Evolutionary conservation across 78 protist genomes (phyloP).

Genomic region (Dictyostelium brefeldianum): DNA sequence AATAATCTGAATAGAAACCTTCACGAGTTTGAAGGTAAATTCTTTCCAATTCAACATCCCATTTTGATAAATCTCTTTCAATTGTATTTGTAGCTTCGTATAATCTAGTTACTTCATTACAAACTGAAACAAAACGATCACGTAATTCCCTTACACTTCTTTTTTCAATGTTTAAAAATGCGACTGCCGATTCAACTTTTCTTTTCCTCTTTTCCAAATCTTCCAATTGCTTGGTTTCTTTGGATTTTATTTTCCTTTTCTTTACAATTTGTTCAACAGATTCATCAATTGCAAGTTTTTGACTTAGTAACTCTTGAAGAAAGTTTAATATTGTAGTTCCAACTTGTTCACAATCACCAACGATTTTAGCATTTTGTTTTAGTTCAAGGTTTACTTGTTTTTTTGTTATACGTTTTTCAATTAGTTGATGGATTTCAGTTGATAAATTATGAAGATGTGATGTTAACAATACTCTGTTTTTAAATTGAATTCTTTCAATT

Average conservation of each 20-base stretch:
- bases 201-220: constrained; percentile 34
- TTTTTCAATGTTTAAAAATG: constrained; percentile 68
- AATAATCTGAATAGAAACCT: constrained; percentile 68
- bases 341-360: constrained; percentile 61
- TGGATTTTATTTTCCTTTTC: constrained; percentile 43
- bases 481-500: constrained; percentile 76
- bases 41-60: constrained; percentile 78
- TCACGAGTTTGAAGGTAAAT: constrained; percentile 52
- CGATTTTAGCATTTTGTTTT: constrained; percentile 54
- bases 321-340: constrained; percentile 28
- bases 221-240: constrained; percentile 23
- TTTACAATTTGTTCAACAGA: neutral
- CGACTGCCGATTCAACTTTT: constrained; percentile 47
- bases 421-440: constrained; percentile 56
- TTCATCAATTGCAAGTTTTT: constrained; percentile 25
- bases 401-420: constrained; percentile 68
- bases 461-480: constrained; percentile 62
- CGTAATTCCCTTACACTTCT: constrained; percentile 61
- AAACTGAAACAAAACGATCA: constrained; percentile 71
- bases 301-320: constrained; percentile 33
- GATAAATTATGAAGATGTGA: constrained; percentile 44
- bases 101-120: constrained; percentile 62
- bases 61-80: constrained; percentile 63
- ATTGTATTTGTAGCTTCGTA: constrained; percentile 50
- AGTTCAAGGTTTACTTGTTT: constrained; percentile 67